Evolutionary conservation across 495 filamentous ascomycete species (phyloP), one percentile per base, ranked within the genome.

Genomic region (Penicillium longicatenatum): DNA sequence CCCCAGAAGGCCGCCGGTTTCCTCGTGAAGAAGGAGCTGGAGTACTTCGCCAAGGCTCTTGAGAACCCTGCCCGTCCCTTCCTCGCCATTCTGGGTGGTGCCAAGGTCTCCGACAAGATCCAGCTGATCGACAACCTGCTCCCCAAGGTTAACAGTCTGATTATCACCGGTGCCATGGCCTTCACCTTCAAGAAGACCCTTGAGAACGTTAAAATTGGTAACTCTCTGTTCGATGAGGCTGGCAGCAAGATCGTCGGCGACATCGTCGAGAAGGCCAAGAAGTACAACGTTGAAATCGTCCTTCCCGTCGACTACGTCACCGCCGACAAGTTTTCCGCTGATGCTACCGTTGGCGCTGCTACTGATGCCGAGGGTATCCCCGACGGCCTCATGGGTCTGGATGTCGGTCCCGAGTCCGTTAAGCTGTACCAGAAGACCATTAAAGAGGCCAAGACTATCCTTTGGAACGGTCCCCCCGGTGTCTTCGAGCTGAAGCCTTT

Each of bases 141-240:
- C 47, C 87, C 90, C 71, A 99, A 99, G 83, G 90, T 99, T 65
- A 83, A 99, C 82, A 93, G 86, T 74, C 85, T 99, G 62, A 89
- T 98, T 75, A 90, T 99, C 80, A 96, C 93, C 69, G 94, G 94
- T 62, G 94, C 88, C 61, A 99, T 99, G 94, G 92, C 94, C 29
- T 99, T 97, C 84, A 99, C 94, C 59, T 98, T 99, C 86, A 98
- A 98, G 87, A 98, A 98, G 85, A 93, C 92, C 39, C 82, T 98
- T 39, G 86, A 97, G 76, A 79, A 82, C 68, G 86, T 98, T 53
- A 82, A 86, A 77, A 99, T 99, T 63, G 94, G 94, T 49, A 91
- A 86, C 82, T 89, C 84, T 43, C 83, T 98, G 54, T 99, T 96
- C 73, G 94, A 99, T 71, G 93, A 97, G 79, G 89, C 86, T 19